These are phyloP conservation scores for Akanthomyces muscarius DNA, from an alignment of 2,329 filamentous ascomycete genomes.

Conservation along the genomic window DNA sequence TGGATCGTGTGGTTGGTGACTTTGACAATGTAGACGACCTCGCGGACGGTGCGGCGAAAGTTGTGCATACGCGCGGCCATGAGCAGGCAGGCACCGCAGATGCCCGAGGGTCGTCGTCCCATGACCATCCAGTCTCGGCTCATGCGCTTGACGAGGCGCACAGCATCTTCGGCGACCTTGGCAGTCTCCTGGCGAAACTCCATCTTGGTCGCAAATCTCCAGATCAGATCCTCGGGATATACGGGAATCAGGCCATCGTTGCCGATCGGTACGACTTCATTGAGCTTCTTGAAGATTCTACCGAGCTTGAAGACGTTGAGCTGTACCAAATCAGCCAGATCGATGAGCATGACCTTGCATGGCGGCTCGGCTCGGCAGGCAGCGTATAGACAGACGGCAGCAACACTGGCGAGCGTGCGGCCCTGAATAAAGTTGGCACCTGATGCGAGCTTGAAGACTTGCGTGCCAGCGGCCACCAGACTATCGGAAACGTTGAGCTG, in stretches of 20 bases:
- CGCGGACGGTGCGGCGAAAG: slow-evolving; percentile 84
- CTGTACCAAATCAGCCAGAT: slow-evolving; percentile 77
- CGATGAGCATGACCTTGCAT: slow-evolving; percentile 89
- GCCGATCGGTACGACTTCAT: slow-evolving; percentile 66
- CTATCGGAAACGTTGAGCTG: slow-evolving; percentile 58
- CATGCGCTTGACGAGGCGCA: slow-evolving; percentile 87
- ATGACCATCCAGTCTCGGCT: slow-evolving; percentile 96
- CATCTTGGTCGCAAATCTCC: slow-evolving; percentile 84
- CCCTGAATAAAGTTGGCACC: slow-evolving; percentile 79
- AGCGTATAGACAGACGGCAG: slow-evolving; percentile 86
- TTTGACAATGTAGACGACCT: slow-evolving; percentile 98
- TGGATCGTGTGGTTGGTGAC: slow-evolving; percentile 92
- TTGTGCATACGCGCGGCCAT: slow-evolving; percentile 98
- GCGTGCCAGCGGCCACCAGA: slow-evolving; percentile 61
- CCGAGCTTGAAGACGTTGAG: slow-evolving; percentile 93
- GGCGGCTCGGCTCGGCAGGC: slow-evolving; percentile 75
- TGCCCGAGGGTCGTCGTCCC: slow-evolving; percentile 85
- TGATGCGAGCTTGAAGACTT: slow-evolving; percentile 73
- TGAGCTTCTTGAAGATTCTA: slow-evolving; percentile 79
- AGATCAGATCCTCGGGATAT: slow-evolving; percentile 85
- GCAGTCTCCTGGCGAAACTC: slow-evolving; percentile 82
- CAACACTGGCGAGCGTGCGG: slow-evolving; percentile 77
- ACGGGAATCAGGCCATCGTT: slow-evolving; percentile 64
- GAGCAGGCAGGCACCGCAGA: slow-evolving; percentile 90
- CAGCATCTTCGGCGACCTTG: slow-evolving; percentile 82